Conservation (phyloP, 1,139 yeast genomes). For the Zygosaccharomyces sapae region DNA sequence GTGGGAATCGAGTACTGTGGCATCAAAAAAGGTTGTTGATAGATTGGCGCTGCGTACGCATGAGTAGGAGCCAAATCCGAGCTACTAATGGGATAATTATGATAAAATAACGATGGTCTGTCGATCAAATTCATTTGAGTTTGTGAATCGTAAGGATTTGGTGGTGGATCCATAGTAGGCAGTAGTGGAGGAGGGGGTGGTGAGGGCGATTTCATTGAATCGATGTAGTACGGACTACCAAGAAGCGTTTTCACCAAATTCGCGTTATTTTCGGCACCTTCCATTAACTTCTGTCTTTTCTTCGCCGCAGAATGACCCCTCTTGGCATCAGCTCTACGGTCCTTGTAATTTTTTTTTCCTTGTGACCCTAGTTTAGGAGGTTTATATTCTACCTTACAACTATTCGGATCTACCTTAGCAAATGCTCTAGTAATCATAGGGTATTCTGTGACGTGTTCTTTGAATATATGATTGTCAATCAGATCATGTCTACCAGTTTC, state of each 20-base stretch:
- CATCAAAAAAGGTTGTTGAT: slow-evolving; percentile 5
- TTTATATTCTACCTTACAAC: background rate
- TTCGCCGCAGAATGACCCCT: background rate
- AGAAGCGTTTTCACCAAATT: slow-evolving; percentile 16
- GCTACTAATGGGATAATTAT: background rate
- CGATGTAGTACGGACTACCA: slow-evolving; percentile 5
- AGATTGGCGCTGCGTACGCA: background rate
- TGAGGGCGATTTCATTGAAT: background rate
- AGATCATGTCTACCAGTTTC: slow-evolving; percentile 3
- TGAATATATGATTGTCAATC: background rate
- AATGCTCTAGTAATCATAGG: background rate
- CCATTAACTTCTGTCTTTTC: slow-evolving; percentile 7
- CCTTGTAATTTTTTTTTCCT: background rate
- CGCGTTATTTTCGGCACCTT: slow-evolving; percentile 16
- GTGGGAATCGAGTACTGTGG: slow-evolving; percentile 6
- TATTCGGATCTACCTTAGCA: slow-evolving; percentile 5
- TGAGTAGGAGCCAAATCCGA: background rate
- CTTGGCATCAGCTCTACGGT: background rate
- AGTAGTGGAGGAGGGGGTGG: slow-evolving; percentile 3
- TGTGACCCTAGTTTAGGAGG: background rate
- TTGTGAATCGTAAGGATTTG: background rate
- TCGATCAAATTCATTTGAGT: background rate
- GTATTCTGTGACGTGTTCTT: background rate
- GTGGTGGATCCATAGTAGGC: background rate
- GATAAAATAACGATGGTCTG: background rate